Base-by-base conservation (phyloP, 202 grass and related monocot genomes). In the Cymbopogon flexuosus region DNA sequence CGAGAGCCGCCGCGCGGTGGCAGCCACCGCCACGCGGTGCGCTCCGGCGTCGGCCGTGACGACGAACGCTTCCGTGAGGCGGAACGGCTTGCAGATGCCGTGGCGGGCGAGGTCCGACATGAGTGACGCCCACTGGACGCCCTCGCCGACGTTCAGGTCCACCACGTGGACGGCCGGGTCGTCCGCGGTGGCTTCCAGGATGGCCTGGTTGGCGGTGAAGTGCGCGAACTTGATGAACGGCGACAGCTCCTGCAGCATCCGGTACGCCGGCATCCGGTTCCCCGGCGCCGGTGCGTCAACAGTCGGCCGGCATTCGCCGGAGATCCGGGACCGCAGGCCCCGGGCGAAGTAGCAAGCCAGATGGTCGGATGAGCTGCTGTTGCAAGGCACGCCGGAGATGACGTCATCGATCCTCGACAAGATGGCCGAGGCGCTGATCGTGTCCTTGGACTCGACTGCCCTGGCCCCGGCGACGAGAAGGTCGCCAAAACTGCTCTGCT, bases 141-240 rank as follows among this genome's bases (percentile, higher is more conserved):
- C 85, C 3, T 87, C 77, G n/a, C 73, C 62, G 36, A 81, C 5
- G 81, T 74, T 83, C 19, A 87, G 61, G 66, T 90, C 89, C 49
- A 90, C 16, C 60, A 90, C 60, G 16, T 87, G 89, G 77, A 87
- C 67, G 13, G 54, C 60, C 10, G 6, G 13, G 16, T 77, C 65
- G 5, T 83, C 81, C 39, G 34, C 2, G 18, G 81, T 78, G 45
- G 66, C 89, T 75, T 91, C 89, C 13, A 91, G 77, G 85, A 91
- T 90, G 76, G 89, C 85, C 67, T 91, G 81, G 67, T 87, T 91
- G 49, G 85, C 67, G 1, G 81, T 85, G 85, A 85, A 87, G 80
- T 90, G 84, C 3, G 80, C 76, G 45, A 90, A 90, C 76, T 87
- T 84, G 70, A 73, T 22, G 71, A 84, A 87, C 21, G 88, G 84